Conservation (phyloP, 345 rosid genomes). For the Gossypium sturtianum region DNA sequence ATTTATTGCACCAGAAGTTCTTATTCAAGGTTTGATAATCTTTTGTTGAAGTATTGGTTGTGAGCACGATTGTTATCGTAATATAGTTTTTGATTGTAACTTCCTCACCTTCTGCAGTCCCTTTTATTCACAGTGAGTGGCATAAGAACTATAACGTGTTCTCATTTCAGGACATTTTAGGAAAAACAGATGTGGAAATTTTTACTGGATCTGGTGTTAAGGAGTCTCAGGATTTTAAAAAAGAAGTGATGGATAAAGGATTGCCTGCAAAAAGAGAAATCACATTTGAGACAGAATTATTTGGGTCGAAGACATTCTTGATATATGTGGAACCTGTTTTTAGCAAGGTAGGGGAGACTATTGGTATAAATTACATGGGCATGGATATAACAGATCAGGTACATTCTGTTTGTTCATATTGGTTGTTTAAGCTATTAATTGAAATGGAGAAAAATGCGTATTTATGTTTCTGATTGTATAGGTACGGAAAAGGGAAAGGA, state of each 20-base stretch:
- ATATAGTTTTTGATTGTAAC: background rate
- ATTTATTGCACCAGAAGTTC: slow-evolving; percentile 21
- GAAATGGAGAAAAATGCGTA: slow-evolving; percentile 1
- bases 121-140: background rate
- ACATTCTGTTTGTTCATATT: slow-evolving; percentile 2
- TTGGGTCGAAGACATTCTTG: slow-evolving; percentile 83
- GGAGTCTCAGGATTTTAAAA: slow-evolving; percentile 92
- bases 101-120: background rate
- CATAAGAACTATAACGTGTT: background rate
- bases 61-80: background rate
- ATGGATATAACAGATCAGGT: slow-evolving; percentile 99
- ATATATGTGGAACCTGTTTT: slow-evolving; percentile 88
- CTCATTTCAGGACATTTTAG: slow-evolving; percentile 68
- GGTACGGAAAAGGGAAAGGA: slow-evolving; percentile 82
- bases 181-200: slow-evolving; percentile 86
- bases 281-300: slow-evolving; percentile 74
- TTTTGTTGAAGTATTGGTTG: background rate
- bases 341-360: slow-evolving; percentile 75
- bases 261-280: slow-evolving; percentile 89
- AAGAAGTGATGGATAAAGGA: slow-evolving; percentile 86
- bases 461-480: slow-evolving; percentile 23
- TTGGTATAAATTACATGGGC: slow-evolving; percentile 94
- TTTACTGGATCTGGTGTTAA: slow-evolving; percentile 85
- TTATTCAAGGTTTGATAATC: slow-evolving; percentile 14
- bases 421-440: background rate